These are phyloP conservation scores for Pyricularia sp. DNA, from an alignment of 2,329 filamentous ascomycete genomes.

Conservation along the genomic window DNA sequence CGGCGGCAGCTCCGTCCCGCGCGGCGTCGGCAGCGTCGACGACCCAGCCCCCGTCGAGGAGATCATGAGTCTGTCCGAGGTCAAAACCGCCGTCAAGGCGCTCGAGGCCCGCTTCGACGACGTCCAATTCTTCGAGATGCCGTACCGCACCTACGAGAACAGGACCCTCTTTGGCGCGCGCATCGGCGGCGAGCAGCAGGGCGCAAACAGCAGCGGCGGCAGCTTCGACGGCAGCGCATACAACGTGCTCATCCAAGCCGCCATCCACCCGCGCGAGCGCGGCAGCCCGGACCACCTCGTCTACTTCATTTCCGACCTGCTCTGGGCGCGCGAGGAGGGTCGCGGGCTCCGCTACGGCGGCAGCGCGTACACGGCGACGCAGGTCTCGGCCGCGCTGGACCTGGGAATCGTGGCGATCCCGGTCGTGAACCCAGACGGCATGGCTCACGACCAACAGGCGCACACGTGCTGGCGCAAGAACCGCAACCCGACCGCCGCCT, in stretches of 20 bases:
- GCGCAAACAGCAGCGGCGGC: background rate
- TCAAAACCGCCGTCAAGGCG: constrained; percentile 1
- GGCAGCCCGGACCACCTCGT: constrained; percentile 46
- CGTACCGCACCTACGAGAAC: constrained; percentile 2
- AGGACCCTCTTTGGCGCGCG: constrained; percentile 1
- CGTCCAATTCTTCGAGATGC: constrained; percentile 5
- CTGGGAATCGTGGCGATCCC: constrained; percentile 44
- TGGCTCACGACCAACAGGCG: constrained; percentile 38
- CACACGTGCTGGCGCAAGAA: constrained; percentile 48
- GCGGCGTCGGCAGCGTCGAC: constrained; percentile 4
- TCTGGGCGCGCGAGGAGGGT: constrained; percentile 38
- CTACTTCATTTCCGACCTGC: constrained; percentile 48
- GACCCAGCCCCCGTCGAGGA: background rate
- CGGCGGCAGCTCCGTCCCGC: background rate
- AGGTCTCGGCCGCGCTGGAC: constrained; percentile 40
- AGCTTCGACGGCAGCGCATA: constrained; percentile 11
- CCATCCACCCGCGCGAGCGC: constrained; percentile 48
- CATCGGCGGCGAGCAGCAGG: background rate
- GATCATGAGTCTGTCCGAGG: constrained; percentile 3
- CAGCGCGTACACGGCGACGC: constrained; percentile 37
- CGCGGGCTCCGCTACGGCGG: constrained; percentile 41
- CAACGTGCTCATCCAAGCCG: constrained; percentile 41
- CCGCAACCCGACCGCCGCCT: constrained; percentile 32
- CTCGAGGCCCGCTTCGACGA: constrained; percentile 2
- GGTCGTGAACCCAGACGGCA: constrained; percentile 44